Evolutionary conservation across 2,329 filamentous ascomycete species (phyloP).

Genomic region (Monosporascus sp.): DNA sequence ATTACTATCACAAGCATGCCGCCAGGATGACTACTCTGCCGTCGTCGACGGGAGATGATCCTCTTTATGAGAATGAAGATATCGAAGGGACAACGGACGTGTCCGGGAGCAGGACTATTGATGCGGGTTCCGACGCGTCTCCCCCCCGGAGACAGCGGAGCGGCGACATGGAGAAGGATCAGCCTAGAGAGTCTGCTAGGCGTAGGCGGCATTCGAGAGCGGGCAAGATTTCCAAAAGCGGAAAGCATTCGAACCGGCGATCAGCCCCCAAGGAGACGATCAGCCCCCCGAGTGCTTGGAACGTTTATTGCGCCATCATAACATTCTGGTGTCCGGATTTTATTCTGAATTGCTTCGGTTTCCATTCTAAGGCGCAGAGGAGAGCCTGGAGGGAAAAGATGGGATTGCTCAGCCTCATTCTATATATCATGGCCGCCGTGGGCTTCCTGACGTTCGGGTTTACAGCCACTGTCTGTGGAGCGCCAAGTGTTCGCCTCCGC

Average conservation of each 20-base stretch:
- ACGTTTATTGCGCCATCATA: conserved; percentile 86
- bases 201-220: conserved; percentile 42
- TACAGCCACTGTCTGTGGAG: conserved; percentile 78
- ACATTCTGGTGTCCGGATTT: conserved; percentile 94
- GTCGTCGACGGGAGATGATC: conserved; percentile 89
- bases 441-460: conserved; percentile 97
- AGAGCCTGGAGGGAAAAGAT: conserved; percentile 98
- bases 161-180: conserved; percentile 34
- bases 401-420: conserved; percentile 89
- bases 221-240: conserved; percentile 60
- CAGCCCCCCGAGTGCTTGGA: conserved; percentile 84
- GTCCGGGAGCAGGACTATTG: conserved; percentile 42
- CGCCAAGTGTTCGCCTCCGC: conserved; percentile 66
- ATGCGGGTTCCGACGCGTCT: conserved; percentile 42
- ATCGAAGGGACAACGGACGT: conserved; percentile 59
- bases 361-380: conserved; percentile 77
- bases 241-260: conserved; percentile 46
- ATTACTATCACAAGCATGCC: conserved; percentile 92
- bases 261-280: conserved; percentile 55
- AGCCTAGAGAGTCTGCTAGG: conserved; percentile 26
- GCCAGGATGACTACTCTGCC: conserved; percentile 87
- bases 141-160: conserved; percentile 31
- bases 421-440: conserved; percentile 80
- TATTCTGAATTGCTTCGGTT: conserved; percentile 79
- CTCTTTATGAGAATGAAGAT: conserved; percentile 80